These are phyloP conservation scores for Penicillium occitanis DNA, from an alignment of 2,329 filamentous ascomycete species.

Conservation along the genomic window DNA sequence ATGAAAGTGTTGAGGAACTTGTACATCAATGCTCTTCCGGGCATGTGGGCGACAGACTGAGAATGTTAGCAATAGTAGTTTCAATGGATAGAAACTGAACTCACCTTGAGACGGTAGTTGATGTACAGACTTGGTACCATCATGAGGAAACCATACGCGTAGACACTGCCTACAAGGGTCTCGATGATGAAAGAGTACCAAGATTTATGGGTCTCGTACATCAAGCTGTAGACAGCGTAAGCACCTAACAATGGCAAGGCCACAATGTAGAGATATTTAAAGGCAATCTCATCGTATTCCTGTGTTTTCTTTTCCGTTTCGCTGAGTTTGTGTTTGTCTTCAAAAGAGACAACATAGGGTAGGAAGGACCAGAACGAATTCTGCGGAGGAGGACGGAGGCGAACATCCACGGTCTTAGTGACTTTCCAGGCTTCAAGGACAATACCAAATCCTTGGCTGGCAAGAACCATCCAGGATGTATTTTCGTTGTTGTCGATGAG, in stretches of 20 bases:
- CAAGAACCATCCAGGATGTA: constrained; percentile 98
- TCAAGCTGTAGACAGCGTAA: constrained; percentile 85
- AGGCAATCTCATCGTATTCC: constrained; percentile 96
- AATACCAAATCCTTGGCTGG: constrained; percentile 84
- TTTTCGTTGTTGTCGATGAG: constrained; percentile 96
- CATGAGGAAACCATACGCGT: constrained; percentile 98
- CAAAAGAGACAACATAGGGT: constrained; percentile 79
- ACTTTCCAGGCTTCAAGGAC: constrained; percentile 87
- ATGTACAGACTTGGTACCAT: constrained; percentile 98
- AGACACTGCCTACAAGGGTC: constrained; percentile 91
- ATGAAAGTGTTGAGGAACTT: constrained; percentile 99
- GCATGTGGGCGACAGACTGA: constrained; percentile 86
- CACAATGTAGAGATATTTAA: constrained; percentile 92
- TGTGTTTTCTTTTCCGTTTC: constrained; percentile 97
- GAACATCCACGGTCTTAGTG: constrained; percentile 89
- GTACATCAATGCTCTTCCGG: constrained; percentile 93
- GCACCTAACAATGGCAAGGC: constrained; percentile 85
- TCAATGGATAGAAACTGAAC: constrained; percentile 20
- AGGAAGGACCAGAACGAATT: constrained; percentile 71
- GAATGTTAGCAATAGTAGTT: constrained; percentile 24
- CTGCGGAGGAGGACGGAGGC: constrained; percentile 66
- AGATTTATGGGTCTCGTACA: constrained; percentile 94
- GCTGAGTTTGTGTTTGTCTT: constrained; percentile 94
- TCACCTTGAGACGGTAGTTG: constrained; percentile 91
- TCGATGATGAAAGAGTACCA: constrained; percentile 98